A percentile compares a stretch with the other conserved stretches of the same genome.
Evolutionary conservation across 2,329 filamentous ascomycete species (phyloP).

Genomic region (Venturia asperata): DNA sequence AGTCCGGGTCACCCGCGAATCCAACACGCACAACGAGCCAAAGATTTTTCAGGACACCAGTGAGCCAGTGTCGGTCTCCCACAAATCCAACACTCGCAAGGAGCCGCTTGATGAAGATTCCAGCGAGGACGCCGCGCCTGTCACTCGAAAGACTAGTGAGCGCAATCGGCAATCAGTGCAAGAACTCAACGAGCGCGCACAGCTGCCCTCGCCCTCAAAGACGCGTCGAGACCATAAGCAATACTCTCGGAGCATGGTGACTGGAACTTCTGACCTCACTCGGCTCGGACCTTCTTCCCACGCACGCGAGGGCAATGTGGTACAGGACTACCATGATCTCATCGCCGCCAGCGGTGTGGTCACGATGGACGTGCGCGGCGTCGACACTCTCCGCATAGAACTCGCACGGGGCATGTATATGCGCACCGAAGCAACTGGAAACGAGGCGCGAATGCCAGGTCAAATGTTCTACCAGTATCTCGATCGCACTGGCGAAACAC

Average conservation of each 20-base stretch:
- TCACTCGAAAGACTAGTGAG: background rate
- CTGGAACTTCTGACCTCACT: background rate
- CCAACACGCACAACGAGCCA: background rate
- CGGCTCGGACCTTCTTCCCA: background rate
- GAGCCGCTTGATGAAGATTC: background rate
- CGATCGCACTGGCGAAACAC: background rate
- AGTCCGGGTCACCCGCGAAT: too few species aligned
- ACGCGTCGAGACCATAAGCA: background rate
- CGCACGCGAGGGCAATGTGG: background rate
- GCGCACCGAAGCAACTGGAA: background rate
- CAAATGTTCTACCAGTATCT: slow-evolving; percentile 8
- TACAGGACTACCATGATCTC: background rate
- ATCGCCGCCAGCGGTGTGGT: background rate
- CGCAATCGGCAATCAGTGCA: background rate
- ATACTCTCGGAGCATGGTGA: background rate
- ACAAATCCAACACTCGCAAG: background rate
- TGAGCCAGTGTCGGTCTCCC: too few species aligned
- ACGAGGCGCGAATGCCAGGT: background rate
- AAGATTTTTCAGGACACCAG: too few species aligned
- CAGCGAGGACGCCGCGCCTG: background rate
- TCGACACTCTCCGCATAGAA: background rate
- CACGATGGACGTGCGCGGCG: background rate
- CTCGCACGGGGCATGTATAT: background rate
- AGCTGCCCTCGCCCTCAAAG: background rate
- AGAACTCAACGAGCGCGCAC: background rate